Evolutionary conservation across 2,329 filamentous ascomycete genomes (phyloP).

Genomic region (Neurospora sp.): DNA sequence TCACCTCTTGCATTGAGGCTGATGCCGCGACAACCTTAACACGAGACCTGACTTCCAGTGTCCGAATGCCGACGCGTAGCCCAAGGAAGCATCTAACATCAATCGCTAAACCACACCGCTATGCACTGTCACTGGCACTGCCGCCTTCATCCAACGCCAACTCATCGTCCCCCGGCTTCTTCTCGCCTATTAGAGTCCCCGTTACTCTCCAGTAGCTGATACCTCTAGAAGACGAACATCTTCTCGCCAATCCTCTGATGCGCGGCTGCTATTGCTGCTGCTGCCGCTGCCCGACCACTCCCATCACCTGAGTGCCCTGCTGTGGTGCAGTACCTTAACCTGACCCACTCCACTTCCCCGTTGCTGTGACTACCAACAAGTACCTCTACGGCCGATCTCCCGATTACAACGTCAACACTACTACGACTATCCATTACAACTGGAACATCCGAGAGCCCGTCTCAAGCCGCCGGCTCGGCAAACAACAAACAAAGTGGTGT

Average conservation of each 20-base stretch:
- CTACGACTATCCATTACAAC: neutral
- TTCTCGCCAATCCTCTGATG: neutral
- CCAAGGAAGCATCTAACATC: neutral
- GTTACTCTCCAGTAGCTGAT: neutral
- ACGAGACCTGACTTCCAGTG: neutral
- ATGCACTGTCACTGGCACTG: neutral
- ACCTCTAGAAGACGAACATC: neutral
- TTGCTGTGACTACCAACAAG: neutral
- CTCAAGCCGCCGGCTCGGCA: neutral
- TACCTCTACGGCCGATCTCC: neutral
- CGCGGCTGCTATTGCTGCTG: neutral
- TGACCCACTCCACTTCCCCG: neutral
- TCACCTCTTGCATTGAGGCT: neutral
- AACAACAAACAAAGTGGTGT: neutral
- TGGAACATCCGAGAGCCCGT: neutral
- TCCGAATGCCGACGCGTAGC: neutral
- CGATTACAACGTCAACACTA: neutral
- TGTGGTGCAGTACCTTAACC: neutral
- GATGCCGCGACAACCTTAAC: neutral
- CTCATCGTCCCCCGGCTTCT: neutral
- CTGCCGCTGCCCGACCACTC: neutral
- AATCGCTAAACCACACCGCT: neutral
- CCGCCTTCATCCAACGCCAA: neutral
- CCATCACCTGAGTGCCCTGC: neutral
- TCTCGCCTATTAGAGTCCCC: neutral